Percentiles rank a stretch among this genome's conserved stretches.
These are phyloP conservation scores for Metschnikowia reukaufii DNA, from an alignment of 805 yeast species.

Conservation along the genomic window DNA sequence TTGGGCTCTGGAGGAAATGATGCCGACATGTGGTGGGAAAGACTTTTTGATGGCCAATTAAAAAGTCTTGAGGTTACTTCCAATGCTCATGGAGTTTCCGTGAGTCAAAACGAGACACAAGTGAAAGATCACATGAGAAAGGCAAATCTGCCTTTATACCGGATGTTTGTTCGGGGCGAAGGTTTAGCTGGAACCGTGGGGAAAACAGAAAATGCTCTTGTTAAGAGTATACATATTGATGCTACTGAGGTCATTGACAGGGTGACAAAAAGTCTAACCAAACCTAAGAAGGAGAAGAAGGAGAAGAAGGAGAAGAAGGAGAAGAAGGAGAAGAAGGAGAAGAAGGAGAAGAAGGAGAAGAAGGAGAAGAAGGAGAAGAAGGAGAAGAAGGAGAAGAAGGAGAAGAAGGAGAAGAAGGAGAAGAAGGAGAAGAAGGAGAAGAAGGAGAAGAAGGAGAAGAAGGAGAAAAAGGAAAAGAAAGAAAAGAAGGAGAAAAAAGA, in stretches of 20 bases:
- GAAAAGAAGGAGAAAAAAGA: not conserved
- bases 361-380: conserved; percentile 23
- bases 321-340: conserved; percentile 29
- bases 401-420: conserved; percentile 24
- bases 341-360: conserved; percentile 30
- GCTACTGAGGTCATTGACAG: conserved; percentile 13
- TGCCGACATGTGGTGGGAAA: conserved; percentile 96
- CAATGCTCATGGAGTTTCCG: conserved; percentile 41
- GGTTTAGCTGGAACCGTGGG: conserved; percentile 77
- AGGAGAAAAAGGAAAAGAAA: not conserved
- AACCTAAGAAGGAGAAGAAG: conserved; percentile 26
- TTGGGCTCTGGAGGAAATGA: conserved; percentile 78
- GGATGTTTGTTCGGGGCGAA: conserved; percentile 86
- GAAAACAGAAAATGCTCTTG: conserved; percentile 27
- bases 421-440: conserved; percentile 24
- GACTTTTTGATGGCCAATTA: conserved; percentile 89
- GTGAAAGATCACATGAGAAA: conserved; percentile 49
- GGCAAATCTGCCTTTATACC: conserved; percentile 69
- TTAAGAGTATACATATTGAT: conserved; percentile 8
- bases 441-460: conserved; percentile 7
- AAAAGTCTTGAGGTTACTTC: conserved; percentile 64
- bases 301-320: conserved; percentile 30
- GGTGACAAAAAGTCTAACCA: conserved; percentile 9
- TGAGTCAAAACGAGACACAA: conserved; percentile 51
- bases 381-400: conserved; percentile 22